These are phyloP conservation scores for Cicer cuneatum DNA, from an alignment of 306 rosid species.

Conservation along the genomic window DNA sequence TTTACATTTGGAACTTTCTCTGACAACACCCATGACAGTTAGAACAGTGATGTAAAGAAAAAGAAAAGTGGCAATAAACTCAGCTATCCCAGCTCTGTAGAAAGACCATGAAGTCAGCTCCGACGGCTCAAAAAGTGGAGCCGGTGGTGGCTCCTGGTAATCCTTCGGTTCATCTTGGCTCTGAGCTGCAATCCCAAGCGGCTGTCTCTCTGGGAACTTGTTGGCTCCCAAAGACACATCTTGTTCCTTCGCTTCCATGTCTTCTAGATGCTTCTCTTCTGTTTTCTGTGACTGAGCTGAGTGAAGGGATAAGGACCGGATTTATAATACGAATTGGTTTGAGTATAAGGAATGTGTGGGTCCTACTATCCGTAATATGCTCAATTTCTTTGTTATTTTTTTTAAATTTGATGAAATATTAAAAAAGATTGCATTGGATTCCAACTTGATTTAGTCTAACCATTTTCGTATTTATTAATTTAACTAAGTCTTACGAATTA, in stretches of 20 bases:
- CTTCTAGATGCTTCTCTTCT: neutral
- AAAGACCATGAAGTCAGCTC: conserved; percentile 59
- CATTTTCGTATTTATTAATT: no score
- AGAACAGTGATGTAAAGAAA: conserved; percentile 59
- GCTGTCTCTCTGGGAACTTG: conserved; percentile 63
- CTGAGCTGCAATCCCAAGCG: conserved; percentile 58
- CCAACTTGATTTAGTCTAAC: no score
- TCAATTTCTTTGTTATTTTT: conserved; percentile 24
- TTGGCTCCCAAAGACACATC: conserved; percentile 60
- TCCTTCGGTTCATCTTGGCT: conserved; percentile 56
- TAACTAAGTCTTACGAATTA: no score
- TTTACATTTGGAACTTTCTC: conserved; percentile 1
- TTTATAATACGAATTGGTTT: conserved; percentile 47
- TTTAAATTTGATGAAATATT: no score
- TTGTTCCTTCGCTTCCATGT: conserved; percentile 58
- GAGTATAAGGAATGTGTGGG: conserved; percentile 42
- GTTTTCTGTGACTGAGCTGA: neutral
- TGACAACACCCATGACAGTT: conserved; percentile 51
- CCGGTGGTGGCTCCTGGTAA: conserved; percentile 63
- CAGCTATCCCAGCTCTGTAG: conserved; percentile 60
- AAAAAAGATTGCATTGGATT: no score
- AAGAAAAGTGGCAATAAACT: conserved; percentile 57
- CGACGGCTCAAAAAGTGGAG: conserved; percentile 51
- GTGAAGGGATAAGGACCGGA: conserved; percentile 31
- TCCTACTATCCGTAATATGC: conserved; percentile 32